Evolutionary conservation across 2,329 filamentous ascomycete genomes (phyloP), one percentile per base, ranked within the genome.

Genomic region (Fusarium chlamydosporum): DNA sequence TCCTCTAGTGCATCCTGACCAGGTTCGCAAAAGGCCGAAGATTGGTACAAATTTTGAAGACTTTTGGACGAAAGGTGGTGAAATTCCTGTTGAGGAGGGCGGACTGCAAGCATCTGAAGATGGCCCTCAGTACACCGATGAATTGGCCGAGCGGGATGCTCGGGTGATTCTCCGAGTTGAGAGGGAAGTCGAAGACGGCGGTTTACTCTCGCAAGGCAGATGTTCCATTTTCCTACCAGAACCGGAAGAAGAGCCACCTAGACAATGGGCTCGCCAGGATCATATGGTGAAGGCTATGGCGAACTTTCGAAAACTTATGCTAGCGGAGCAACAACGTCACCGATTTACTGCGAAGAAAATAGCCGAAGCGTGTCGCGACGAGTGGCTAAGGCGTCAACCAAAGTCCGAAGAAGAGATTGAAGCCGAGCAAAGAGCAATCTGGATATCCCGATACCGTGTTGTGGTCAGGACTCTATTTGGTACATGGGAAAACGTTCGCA

Each of bases 211-310:
- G 51, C 82, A 85, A 55, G 88, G 89, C 62, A 84, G 86, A 62
- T 95, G 92, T 76, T 90, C 89, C 4, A 81, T 91, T 26, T 96
- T 92, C 72, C 85, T 89, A 18, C 92, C 92, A 0, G 92, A 96
- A 67, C 83, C 88, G 13, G 82, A 82, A 62, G 89, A 92, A 58
- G 92, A 96, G 72, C 92, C 92, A 1, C 87, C 89, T 0, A 85
- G 87, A 53, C 93, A 96, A 74, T 98, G 93, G 83, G 89, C 91
- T n/a, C 94, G 96, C 71, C 87, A 89, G 75, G 94, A 98, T 75
- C 92, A 98, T 76, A 85, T 98, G 54, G 84, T 92, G 45, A 90
- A 90, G 46, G 94, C 97, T 65, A 90, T 92, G 61, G 76, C 91
- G 13, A 91, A 94, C 72, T 95, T 98, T 72, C 89, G 92, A 47